Evolutionary conservation across 768 basidiomycete species (phyloP), one percentile per base, ranked within the genome.

Genomic region (Rhizopogon rudus): DNA sequence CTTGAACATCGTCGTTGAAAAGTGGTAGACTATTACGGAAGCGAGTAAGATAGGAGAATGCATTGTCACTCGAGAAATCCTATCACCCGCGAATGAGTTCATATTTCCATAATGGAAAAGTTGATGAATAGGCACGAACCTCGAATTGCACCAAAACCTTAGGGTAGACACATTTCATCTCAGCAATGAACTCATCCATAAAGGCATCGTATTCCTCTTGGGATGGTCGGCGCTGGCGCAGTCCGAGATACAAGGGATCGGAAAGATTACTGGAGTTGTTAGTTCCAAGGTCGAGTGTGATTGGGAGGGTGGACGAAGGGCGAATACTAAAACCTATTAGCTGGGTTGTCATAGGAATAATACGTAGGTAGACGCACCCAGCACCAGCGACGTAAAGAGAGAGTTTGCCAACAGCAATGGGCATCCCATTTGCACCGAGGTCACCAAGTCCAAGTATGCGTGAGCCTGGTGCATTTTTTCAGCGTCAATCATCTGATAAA

Each of bases 41-140:
- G 41, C 81, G 76, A 40, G 86, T 81, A 31, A 96, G 83, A 71
- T 91, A 94, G 52, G 80, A 74, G 76, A 97, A 97, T 0, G 94
- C 94, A 58, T 93, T 86, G 58, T 96, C 88, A 2, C 91, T 93
- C 33, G 91, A 86, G 74, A 94, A 97, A 74, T 97, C 93, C 83
- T 92, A 51, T 10, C 3, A 63, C 10, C 22, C 37, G 13, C 25
- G 14, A 10, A 43, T 17, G 7, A 14, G 37, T 59, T 17, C 63
- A 43, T 33, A 29, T 40, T 7, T 28, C 42, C 17, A 31, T 4
- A 52, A 13, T 6, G 22, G 14, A 33, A 52, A 44, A 7, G 52
- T 17, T 8, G 50, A 22, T 28, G 6, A 13, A 51, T 16, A 25
- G 22, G 5, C 22, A 64, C 70, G 50, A 44, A 83, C 86, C 75